Evolutionary conservation across 164 flowering plant genomes (phyloP).

Genomic region (Vitis riparia): DNA sequence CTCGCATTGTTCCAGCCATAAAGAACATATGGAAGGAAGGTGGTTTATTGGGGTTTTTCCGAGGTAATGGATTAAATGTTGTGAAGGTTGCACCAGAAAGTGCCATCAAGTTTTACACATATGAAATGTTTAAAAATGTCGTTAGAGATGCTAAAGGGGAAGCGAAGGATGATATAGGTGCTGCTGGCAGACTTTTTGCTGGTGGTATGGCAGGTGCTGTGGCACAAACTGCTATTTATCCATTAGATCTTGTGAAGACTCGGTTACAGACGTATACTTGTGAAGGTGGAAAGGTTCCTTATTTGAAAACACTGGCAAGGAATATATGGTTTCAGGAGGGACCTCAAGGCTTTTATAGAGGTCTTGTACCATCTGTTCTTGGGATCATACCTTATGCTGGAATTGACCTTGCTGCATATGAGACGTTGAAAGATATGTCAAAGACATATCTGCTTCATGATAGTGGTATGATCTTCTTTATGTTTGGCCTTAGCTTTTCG

Average conservation of each 20-base stretch:
- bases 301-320: conserved; percentile 52
- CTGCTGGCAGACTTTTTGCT: conserved; percentile 74
- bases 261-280: conserved; percentile 72
- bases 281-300: conserved; percentile 71
- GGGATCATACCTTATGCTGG: conserved; percentile 98
- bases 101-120: conserved; percentile 86
- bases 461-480: conserved; percentile 42
- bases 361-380: conserved; percentile 87
- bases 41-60: conserved; percentile 73
- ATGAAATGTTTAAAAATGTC: conserved; percentile 71
- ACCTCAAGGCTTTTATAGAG: conserved; percentile 86
- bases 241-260: conserved; percentile 93
- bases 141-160: conserved; percentile 55
- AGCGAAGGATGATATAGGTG: conserved; percentile 69
- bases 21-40: conserved; percentile 74
- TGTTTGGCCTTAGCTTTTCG: background rate
- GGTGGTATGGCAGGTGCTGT: conserved; percentile 97
- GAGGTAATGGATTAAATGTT: conserved; percentile 96
- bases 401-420: conserved; percentile 93
- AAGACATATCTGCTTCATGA: conserved; percentile 67
- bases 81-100: conserved; percentile 98
- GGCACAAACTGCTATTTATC: conserved; percentile 89
- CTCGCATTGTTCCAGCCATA: conserved; percentile 61
- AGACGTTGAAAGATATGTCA: conserved; percentile 92
- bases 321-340: conserved; percentile 94